Evolutionary conservation across 2,329 filamentous ascomycete genomes (phyloP), one percentile per base, ranked within the genome.

Genomic region (Talaromyces pinophilus): DNA sequence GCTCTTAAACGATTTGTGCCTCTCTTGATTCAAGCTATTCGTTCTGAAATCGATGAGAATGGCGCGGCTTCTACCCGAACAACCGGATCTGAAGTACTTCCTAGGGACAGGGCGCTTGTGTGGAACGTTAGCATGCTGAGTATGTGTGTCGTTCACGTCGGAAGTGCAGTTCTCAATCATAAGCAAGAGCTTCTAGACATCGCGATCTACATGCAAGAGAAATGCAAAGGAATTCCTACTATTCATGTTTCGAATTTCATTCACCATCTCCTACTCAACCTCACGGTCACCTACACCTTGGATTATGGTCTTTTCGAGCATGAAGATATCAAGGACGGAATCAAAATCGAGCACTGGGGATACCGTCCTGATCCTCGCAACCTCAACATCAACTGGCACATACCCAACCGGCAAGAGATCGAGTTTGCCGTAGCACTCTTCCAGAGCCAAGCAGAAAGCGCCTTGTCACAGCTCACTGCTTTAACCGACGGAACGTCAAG

Each of bases 161-260:
- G 95, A 40, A 88, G 90, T 70, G 92, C 95, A 71, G 92, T 98
- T 15, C 84, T 99, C 67, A 90, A 90, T 68, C 96, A 96, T 83
- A 92, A 93, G 78, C 84, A 92, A 61, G 91, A 98, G 60, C 86
- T 99, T 1, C 92, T 97, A 70, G 91, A 92, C 68, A 94, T 99
- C 76, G 93, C 94, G 13, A 85, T 91, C 64, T 98, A 94, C 80
- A 98, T 99, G 94, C 95, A 99, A 77, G 88, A 95, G 72, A 94
- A 92, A 74, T 99, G 95, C 79, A 90, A 92, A 72, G 95, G 95
- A 25, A 89, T 97, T 67, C 93, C 95, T 0, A 96, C 95, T 1
- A 93, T 98, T 55, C 92, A 99, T 78, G 90, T 98, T 48, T 98
- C 94, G 67, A 99, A 99, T 80, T 97, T 93, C 77, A 93, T 98